Evolutionary conservation across 495 filamentous ascomycete species (phyloP), one percentile per base, ranked within the genome.

Genomic region (Lasiosphaeria ovina): DNA sequence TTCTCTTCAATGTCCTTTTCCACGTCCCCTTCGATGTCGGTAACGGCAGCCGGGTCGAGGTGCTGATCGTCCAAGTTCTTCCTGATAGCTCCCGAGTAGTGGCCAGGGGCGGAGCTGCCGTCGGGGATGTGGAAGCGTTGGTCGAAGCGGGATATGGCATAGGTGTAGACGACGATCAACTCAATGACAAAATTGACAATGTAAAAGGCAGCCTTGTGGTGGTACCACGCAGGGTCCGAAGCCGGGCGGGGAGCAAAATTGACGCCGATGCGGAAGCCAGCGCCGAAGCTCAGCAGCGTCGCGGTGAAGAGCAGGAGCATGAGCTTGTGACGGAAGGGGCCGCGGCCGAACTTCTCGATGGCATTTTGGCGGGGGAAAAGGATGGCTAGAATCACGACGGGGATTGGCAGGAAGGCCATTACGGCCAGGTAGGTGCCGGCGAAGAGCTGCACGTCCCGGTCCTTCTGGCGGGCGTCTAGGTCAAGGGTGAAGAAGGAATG

Each of bases 101-200:
- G 69, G 1, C 76, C 76, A 0, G 74, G 72, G 0, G 66, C 64
- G 7, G 56, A 65, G 40, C 66, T 64, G 16, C 77, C 77, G 57
- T 83, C 69, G 0, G 87, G 87, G 17, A 96, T 74, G 60, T 83
- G 77, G 70, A 96, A 95, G 3, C 87, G 79, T 61, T 77, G 79
- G 64, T 97, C 92, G 42, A 93, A 81, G 34, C 90, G 79, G 10
- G 74, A 73, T 7, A 88, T 55, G 0, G 84, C 77, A 69, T 88
- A 92, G 3, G 86, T 61, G 4, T 72, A 72, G 0, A 93, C 79
- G n/a, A 93, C 82, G 9, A 87, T 42, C 34, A 90, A 70, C 70
- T 96, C 93, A 9, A 91, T 76, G 1, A 73, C 75, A 63, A 90
- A 92, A 67, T 88, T 84, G 76, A 96, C 92, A 63, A 85, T 64